These are phyloP conservation scores for Aurifilum marmelostoma DNA, from an alignment of 2,329 filamentous ascomycete species.

Conservation along the genomic window DNA sequence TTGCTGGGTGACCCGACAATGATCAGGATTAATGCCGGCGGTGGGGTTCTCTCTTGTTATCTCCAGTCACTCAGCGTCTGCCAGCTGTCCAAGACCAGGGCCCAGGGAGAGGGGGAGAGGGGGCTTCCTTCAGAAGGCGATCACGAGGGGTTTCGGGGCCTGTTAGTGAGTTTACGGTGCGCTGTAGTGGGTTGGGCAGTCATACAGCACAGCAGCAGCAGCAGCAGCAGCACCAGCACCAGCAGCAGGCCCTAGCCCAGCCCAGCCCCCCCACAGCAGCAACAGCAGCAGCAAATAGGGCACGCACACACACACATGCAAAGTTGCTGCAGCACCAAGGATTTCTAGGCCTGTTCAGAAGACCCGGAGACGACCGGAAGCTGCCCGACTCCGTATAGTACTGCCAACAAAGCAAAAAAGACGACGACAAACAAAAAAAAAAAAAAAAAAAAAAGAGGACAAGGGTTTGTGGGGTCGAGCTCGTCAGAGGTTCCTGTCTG, in stretches of 20 bases:
- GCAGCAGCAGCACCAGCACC: no score
- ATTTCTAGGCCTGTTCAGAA: not conserved
- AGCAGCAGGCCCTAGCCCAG: no score
- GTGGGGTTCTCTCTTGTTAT: not conserved
- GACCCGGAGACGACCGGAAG: constrained; percentile 5
- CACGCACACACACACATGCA: no score
- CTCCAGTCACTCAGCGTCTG: not conserved
- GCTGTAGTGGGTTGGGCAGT: not conserved
- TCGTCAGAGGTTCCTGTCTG: not conserved
- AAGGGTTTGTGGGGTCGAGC: not conserved
- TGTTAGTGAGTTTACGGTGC: no score
- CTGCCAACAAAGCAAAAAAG: constrained; percentile 11
- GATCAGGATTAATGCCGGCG: not conserved
- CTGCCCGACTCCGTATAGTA: constrained; percentile 7
- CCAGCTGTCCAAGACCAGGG: not conserved
- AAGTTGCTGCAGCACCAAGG: not conserved
- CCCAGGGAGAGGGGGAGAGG: no score
- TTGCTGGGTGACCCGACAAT: not conserved
- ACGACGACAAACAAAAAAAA: no score
- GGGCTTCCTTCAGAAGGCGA: not conserved
- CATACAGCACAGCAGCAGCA: not conserved
- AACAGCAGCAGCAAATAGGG: no score
- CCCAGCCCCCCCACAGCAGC: not conserved
- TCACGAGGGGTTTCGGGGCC: not conserved
- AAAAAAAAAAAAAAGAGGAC: no score